These are phyloP conservation scores for Candida alai DNA, from an alignment of 805 yeast species.

Conservation along the genomic window DNA sequence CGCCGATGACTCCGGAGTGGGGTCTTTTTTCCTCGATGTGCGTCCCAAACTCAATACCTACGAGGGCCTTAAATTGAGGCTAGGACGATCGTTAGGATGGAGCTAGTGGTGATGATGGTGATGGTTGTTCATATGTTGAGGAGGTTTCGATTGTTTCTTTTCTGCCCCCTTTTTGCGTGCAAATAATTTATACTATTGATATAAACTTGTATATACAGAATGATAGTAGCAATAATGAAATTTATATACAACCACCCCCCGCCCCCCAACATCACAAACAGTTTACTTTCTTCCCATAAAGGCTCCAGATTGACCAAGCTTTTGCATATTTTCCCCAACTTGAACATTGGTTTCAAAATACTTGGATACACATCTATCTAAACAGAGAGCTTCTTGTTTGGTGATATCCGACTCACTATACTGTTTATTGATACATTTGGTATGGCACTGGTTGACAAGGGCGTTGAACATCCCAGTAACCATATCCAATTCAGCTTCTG, in stretches of 20 bases:
- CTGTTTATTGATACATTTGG: slow-evolving; percentile 67
- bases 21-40: slow-evolving; percentile 76
- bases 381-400: slow-evolving; percentile 79
- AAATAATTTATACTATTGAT: no score
- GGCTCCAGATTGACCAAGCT: slow-evolving; percentile 43
- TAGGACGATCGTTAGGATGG: slow-evolving; percentile 47
- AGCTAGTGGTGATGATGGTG: not conserved
- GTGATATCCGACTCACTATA: slow-evolving; percentile 72
- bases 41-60: slow-evolving; percentile 82
- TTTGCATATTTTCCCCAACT: slow-evolving; percentile 75
- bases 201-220: slow-evolving; percentile 1
- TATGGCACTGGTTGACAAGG: slow-evolving; percentile 83
- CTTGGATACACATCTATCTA: slow-evolving; percentile 94
- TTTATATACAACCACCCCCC: no score
- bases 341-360: slow-evolving; percentile 92
- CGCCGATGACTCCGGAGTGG: slow-evolving; percentile 39
- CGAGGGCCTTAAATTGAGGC: slow-evolving; percentile 76
- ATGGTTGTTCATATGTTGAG: no score
- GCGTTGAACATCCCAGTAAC: slow-evolving; percentile 97
- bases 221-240: no score
- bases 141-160: no score
- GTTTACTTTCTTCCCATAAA: slow-evolving; percentile 41
- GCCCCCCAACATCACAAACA: not conserved
- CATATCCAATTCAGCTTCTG: slow-evolving; percentile 95
- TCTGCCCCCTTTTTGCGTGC: no score